Evolutionary conservation across 768 basidiomycete genomes (phyloP).

Genomic region (Naganishia kalamii): DNA sequence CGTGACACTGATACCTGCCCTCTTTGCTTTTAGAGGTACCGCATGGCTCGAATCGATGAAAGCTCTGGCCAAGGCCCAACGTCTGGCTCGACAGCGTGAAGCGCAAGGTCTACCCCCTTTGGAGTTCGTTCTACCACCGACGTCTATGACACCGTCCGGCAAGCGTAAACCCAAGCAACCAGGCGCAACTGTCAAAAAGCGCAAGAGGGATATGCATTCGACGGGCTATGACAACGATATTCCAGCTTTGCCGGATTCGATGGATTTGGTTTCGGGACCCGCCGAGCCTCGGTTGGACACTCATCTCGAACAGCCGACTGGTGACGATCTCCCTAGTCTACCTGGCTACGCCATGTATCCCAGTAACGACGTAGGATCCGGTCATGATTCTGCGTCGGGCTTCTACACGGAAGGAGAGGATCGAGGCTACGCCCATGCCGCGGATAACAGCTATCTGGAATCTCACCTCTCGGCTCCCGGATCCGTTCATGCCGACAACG

Average conservation of each 20-base stretch:
- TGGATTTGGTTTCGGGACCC: slow-evolving; percentile 3
- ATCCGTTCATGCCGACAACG: slow-evolving; percentile 3
- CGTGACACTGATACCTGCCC: neutral
- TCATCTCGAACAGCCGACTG: neutral
- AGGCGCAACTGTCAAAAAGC: neutral
- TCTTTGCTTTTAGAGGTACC: neutral
- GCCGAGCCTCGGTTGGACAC: neutral
- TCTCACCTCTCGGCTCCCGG: neutral
- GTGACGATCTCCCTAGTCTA: slow-evolving; percentile 7
- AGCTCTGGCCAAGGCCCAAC: slow-evolving; percentile 20
- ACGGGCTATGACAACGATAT: slow-evolving; percentile 2
- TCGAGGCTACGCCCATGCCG: neutral
- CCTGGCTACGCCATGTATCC: slow-evolving; percentile 15
- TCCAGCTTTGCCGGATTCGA: slow-evolving; percentile 9
- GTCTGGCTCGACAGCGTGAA: slow-evolving; percentile 15
- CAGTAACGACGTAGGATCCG: slow-evolving; percentile 9
- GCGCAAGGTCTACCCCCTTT: slow-evolving; percentile 19
- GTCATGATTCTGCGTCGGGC: neutral
- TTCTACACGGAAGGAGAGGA: slow-evolving; percentile 10
- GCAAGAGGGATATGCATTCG: neutral
- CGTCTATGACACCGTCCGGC: slow-evolving; percentile 17
- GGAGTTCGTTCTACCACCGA: slow-evolving; percentile 23
- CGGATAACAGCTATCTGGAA: slow-evolving; percentile 1
- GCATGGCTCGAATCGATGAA: slow-evolving; percentile 25
- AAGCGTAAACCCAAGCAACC: slow-evolving; percentile 4